Evolutionary conservation across 352 stramenopile species (phyloP).

Genomic region (Phytopythium helicoides): DNA sequence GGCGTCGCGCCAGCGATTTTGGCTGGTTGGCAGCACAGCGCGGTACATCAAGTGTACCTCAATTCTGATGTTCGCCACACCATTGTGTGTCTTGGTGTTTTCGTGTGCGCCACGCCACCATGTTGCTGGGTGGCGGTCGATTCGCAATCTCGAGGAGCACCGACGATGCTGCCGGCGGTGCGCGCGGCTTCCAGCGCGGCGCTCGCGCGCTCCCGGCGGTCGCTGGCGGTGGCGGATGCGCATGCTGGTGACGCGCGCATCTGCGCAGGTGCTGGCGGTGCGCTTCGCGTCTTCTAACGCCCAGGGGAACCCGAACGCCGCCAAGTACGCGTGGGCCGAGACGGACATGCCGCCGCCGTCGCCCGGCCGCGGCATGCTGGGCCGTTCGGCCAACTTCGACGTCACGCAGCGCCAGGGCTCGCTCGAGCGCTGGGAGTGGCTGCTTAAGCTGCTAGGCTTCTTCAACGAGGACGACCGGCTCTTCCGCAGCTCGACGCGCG

Average conservation of each 20-base stretch:
- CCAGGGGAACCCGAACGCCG: not conserved
- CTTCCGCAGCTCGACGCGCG: slow-evolving; percentile 63
- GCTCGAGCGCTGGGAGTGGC: slow-evolving; percentile 77
- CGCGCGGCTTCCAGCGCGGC: not conserved
- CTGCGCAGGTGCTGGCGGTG: slow-evolving; percentile 13
- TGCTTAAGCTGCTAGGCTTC: slow-evolving; percentile 82
- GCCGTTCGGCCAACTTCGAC: slow-evolving; percentile 78
- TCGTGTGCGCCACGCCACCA: no score
- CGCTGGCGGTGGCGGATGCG: no score
- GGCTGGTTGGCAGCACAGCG: no score
- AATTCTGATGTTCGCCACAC: no score
- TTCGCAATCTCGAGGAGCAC: not conserved
- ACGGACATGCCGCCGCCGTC: slow-evolving; percentile 82
- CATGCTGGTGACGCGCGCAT: not conserved
- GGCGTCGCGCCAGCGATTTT: no score
- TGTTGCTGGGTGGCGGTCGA: no score
- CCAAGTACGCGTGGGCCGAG: slow-evolving; percentile 66
- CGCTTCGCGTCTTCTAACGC: slow-evolving; percentile 21
- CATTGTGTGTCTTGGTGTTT: no score
- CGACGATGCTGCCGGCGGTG: not conserved
- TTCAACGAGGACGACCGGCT: slow-evolving; percentile 84
- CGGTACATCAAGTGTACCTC: no score
- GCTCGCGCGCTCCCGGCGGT: not conserved
- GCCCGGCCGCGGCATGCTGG: slow-evolving; percentile 64
- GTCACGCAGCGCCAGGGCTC: slow-evolving; percentile 61